Evolutionary conservation across 2,329 filamentous ascomycete species (phyloP), one percentile per base, ranked within the genome.

Genomic region (Apiospora aurea): DNA sequence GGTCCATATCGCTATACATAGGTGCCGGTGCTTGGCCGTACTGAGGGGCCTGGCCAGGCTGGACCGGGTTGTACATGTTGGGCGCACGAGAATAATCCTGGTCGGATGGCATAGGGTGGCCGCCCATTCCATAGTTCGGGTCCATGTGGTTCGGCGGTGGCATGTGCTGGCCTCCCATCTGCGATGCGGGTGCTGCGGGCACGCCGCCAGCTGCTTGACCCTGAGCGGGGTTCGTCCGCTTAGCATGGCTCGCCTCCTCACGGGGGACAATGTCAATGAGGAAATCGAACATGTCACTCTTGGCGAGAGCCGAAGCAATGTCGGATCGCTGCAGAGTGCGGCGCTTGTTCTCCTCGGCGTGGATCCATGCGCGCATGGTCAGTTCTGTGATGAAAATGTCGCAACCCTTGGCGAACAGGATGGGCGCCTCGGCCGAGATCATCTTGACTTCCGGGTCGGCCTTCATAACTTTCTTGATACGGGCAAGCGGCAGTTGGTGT

Each of bases 391-490:
- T 99, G 85, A 99, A 99, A 80, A 98, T 98, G 80, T 99, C 96
- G 83, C 96, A 98, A 49, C 96, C 96, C 83, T 99, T 99, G 69
- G 96, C 96, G 79, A 99, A 99, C 18, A 99, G 87, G 77, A 99
- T 99, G 1, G 96, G 96, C 1, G 96, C 96, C 84, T 99, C 96
- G 11, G 96, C 96, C 4, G 95, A 98, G 75, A 99, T 99, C 96
- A 99, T 99, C 87, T 99, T 99, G 67, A 99, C 96, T 79, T 99
- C 96, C 0, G 96, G 96, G 77, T 99, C 96, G 0, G 96, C 96
- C 85, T 99, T 99, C 96, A 99, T 99, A 76, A 99, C 96, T 83
- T 99, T 99, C 87, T 99, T 99, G 86, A 99, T 99, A 71, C 96
- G 93, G n/a, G 96, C 96, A 53, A 99, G 88, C 1, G 96, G 96